These are phyloP conservation scores for Globisporangium mamillatum DNA, from an alignment of 352 stramenopile species.

Conservation along the genomic window DNA sequence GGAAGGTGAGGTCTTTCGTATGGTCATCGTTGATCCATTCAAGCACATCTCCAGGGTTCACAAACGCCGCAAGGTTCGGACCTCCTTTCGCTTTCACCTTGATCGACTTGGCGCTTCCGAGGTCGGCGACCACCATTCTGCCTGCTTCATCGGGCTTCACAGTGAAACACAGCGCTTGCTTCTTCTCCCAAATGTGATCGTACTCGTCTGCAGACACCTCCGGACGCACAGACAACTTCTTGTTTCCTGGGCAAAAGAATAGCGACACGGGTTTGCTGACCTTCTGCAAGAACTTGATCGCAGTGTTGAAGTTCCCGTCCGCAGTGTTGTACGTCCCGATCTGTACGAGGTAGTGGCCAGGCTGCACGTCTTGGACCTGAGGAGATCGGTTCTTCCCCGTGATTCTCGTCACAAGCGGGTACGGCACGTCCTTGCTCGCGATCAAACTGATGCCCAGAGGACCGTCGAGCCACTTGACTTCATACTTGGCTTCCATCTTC, in stretches of 20 bases:
- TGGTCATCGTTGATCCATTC: constrained; percentile 85
- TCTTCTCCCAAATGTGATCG: constrained; percentile 89
- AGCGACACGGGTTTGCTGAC: constrained; percentile 82
- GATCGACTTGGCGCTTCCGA: constrained; percentile 83
- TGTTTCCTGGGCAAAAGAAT: constrained; percentile 82
- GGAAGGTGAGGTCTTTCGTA: constrained; percentile 70
- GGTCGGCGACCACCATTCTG: constrained; percentile 75
- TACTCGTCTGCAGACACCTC: constrained; percentile 73
- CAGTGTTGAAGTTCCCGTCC: constrained; percentile 86
- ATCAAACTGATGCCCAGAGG: constrained; percentile 86
- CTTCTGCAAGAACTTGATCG: constrained; percentile 89
- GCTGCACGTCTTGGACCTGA: constrained; percentile 84
- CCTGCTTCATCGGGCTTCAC: constrained; percentile 62
- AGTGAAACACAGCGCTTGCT: constrained; percentile 81
- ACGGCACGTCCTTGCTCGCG: constrained; percentile 84
- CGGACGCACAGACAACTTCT: constrained; percentile 70
- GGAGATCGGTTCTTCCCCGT: constrained; percentile 86
- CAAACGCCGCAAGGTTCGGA: constrained; percentile 46
- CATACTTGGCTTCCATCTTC: constrained; percentile 81
- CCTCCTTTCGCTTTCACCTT: constrained; percentile 77
- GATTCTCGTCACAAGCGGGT: constrained; percentile 83
- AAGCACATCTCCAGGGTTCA: constrained; percentile 65
- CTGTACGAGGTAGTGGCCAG: constrained; percentile 84
- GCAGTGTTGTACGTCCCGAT: constrained; percentile 83
- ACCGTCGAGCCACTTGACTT: constrained; percentile 86